Conservation (phyloP, 129 eudicot genomes). For the Tagetes patula region DNA sequence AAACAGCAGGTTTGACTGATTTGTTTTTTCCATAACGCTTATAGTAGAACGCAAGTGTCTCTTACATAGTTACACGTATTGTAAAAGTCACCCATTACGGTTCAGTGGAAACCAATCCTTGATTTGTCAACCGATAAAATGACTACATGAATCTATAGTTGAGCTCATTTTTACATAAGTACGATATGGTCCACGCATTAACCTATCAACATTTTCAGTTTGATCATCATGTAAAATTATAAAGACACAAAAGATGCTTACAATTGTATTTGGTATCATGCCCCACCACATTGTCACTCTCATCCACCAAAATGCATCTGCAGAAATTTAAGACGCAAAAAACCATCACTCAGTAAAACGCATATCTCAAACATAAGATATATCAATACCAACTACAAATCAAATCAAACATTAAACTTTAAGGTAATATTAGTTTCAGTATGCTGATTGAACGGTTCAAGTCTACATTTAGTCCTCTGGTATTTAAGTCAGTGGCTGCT, state of each 20-base stretch:
- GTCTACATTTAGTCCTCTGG: neutral
- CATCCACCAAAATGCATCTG: slow-evolving; percentile 96
- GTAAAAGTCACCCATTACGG: neutral
- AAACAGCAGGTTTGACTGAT: neutral
- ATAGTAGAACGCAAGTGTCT: too few species aligned
- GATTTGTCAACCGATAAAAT: neutral
- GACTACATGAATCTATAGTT: neutral
- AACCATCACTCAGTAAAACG: slow-evolving; percentile 9
- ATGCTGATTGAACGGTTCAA: neutral
- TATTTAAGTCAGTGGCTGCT: neutral
- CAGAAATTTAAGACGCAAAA: slow-evolving; percentile 31
- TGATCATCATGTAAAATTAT: neutral
- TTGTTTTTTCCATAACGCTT: too few species aligned
- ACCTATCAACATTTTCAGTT: neutral
- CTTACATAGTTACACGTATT: too few species aligned
- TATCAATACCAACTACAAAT: neutral
- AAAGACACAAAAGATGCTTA: slow-evolving; percentile 37
- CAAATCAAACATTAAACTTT: slow-evolving; percentile 12
- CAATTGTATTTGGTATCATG: slow-evolving; percentile 90
- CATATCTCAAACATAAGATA: neutral
- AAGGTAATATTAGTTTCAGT: neutral
- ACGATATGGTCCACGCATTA: neutral
- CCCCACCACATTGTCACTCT: slow-evolving; percentile 72
- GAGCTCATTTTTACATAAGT: too few species aligned
- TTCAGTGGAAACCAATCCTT: neutral